phyloP scores from a whole-genome alignment of 2,329 filamentous ascomycete genomes.

The Camptophora hylomeconis region DNA sequence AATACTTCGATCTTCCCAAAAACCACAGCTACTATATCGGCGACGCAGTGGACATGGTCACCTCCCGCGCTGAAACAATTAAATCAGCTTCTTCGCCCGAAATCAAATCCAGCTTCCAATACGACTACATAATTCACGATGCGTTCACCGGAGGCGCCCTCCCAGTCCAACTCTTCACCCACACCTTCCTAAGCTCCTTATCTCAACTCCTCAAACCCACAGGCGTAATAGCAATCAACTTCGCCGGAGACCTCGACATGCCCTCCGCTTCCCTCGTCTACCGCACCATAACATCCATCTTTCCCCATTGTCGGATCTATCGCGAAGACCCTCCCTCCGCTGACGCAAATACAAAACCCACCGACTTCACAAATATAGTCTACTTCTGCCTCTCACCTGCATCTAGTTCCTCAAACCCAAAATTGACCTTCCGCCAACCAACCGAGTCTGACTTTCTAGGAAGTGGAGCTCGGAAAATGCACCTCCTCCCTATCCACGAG shows the following conservation, averaged over 20 bases:
- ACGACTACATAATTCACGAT: conserved; percentile 90
- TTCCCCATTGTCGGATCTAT: conserved; percentile 84
- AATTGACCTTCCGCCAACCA: conserved; percentile 55
- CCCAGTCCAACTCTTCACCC: conserved; percentile 74
- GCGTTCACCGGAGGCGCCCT: conserved; percentile 96
- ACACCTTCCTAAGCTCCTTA: conserved; percentile 66
- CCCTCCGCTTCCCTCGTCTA: conserved; percentile 66
- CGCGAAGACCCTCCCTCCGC: conserved; percentile 55
- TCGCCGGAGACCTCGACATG: conserved; percentile 74
- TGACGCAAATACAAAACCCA: conserved; percentile 33
- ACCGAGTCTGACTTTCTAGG: conserved; percentile 54
- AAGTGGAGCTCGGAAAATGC: conserved; percentile 56
- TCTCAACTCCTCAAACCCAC: conserved; percentile 57
- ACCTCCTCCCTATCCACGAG: conserved; percentile 61
- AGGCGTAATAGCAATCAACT: conserved; percentile 88
- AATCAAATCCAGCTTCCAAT: no score
- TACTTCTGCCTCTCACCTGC: conserved; percentile 72
- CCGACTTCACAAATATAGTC: conserved; percentile 81
- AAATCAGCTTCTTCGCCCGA: no score
- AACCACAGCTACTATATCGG: conserved; percentile 71
- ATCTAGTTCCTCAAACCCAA: conserved; percentile 15
- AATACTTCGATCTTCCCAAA: conserved; percentile 67
- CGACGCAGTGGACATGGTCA: conserved; percentile 63
- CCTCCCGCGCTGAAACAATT: conserved; percentile 25
- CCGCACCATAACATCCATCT: conserved; percentile 68